A percentile compares a stretch with the other conserved stretches of the same genome.
phyloP scores from a whole-genome alignment of 2,329 filamentous ascomycete genomes.

The Alternaria sp. region DNA sequence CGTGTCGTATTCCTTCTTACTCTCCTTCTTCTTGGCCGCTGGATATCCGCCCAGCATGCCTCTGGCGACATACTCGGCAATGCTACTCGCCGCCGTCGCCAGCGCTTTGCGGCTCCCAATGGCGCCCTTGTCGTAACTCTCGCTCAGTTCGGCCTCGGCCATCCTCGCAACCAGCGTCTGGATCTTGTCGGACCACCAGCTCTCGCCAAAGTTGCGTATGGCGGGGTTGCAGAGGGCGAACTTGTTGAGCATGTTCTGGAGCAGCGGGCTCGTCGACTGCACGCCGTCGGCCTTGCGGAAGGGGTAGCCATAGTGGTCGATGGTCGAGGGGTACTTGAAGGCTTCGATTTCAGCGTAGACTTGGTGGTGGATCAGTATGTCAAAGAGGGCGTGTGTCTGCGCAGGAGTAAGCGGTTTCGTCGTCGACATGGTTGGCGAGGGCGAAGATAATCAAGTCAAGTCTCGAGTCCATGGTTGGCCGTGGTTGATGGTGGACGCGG shows the following conservation, averaged over 20 bases:
- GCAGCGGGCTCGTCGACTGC: constrained; percentile 67
- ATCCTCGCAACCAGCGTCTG: constrained; percentile 54
- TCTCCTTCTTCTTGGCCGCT: constrained; percentile 47
- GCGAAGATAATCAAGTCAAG: not conserved
- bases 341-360: constrained; percentile 73
- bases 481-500: constrained; percentile 16
- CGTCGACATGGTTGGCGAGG: constrained; percentile 24
- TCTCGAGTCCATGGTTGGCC: constrained; percentile 5
- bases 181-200: constrained; percentile 55
- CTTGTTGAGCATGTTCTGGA: constrained; percentile 73
- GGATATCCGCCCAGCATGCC: constrained; percentile 71
- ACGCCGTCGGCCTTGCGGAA: constrained; percentile 61
- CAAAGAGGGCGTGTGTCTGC: constrained; percentile 62
- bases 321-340: constrained; percentile 72
- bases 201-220: constrained; percentile 66
- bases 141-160: constrained; percentile 74
- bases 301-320: constrained; percentile 74
- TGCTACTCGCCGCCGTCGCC: constrained; percentile 73
- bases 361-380: constrained; percentile 64
- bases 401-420: constrained; percentile 51
- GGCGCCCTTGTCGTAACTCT: constrained; percentile 82
- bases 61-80: constrained; percentile 74
- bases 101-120: constrained; percentile 79
- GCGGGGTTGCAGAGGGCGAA: constrained; percentile 74
- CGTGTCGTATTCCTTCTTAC: constrained; percentile 63